These are phyloP conservation scores for Rhodomyrtus psidioides DNA, from an alignment of 441 rosid species.

Conservation along the genomic window DNA sequence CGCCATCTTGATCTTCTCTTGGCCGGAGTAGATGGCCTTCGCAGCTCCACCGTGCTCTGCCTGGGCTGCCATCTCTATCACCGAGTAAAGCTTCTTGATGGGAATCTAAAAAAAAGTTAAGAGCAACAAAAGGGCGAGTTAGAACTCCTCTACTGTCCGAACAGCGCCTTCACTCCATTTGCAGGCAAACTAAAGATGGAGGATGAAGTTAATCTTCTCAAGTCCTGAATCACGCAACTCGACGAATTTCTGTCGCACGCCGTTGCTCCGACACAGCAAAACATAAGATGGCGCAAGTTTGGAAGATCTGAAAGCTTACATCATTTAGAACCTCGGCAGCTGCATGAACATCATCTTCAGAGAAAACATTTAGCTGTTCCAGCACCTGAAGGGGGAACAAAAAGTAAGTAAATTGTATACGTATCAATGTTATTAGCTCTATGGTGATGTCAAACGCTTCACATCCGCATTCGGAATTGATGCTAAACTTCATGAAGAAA, in stretches of 20 bases:
- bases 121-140: neutral
- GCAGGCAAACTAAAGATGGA: neutral
- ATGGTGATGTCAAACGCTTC: neutral
- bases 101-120: constrained; percentile 44
- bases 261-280: neutral
- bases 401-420: neutral
- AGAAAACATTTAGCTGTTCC: constrained; percentile 63
- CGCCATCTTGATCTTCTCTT: constrained; percentile 53
- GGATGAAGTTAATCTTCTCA: neutral
- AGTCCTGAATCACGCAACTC: neutral
- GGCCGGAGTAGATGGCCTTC: constrained; percentile 67
- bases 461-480: neutral
- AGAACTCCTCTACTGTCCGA: neutral
- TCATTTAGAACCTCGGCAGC: constrained; percentile 83
- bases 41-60: constrained; percentile 77
- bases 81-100: constrained; percentile 87
- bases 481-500: accelerated
- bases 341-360: constrained; percentile 49
- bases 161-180: neutral
- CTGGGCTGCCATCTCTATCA: constrained; percentile 94
- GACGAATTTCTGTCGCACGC: neutral
- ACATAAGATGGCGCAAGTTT: neutral
- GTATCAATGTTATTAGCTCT: neutral
- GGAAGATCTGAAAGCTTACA: constrained; percentile 30
- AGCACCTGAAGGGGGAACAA: constrained; percentile 39